Conservation (phyloP, 257 asterid species). For the Salvia miltiorrhiza region DNA sequence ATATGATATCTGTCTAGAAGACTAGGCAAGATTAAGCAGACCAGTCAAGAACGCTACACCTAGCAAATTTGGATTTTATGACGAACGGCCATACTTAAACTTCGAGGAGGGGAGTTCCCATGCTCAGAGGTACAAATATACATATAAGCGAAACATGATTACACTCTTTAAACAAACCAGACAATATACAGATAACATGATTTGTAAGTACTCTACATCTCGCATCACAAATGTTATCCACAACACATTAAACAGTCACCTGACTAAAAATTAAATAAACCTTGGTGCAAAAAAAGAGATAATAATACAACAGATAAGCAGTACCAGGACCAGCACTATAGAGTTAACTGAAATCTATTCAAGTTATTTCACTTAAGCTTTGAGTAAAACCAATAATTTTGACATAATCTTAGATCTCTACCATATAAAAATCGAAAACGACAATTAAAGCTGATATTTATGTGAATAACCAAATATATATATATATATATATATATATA, state of each 20-base stretch:
- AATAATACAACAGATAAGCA: not conserved
- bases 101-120: not conserved
- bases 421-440: not conserved
- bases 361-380: not conserved
- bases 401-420: not conserved
- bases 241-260: not conserved
- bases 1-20: not conserved
- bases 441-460: not conserved
- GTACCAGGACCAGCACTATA: too few relatives aligned
- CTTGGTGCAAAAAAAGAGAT: not conserved
- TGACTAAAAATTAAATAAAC: not conserved
- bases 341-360: not conserved
- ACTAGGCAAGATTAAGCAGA: not conserved
- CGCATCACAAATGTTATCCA: not conserved
- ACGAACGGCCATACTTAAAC: too few relatives aligned
- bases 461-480: not conserved
- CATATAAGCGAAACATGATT: not conserved
- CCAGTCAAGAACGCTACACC: not conserved
- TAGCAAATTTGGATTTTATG: too few relatives aligned
- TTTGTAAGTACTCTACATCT: not conserved
- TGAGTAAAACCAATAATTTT: not conserved
- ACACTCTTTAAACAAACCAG: not conserved
- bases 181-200: not conserved
- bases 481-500: too few relatives aligned
- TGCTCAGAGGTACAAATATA: not conserved